A percentile compares a stretch with the other conserved stretches of the same genome.
Conservation (phyloP, 2,329 filamentous ascomycete species). For the Hymenoscyphus occultus region DNA sequence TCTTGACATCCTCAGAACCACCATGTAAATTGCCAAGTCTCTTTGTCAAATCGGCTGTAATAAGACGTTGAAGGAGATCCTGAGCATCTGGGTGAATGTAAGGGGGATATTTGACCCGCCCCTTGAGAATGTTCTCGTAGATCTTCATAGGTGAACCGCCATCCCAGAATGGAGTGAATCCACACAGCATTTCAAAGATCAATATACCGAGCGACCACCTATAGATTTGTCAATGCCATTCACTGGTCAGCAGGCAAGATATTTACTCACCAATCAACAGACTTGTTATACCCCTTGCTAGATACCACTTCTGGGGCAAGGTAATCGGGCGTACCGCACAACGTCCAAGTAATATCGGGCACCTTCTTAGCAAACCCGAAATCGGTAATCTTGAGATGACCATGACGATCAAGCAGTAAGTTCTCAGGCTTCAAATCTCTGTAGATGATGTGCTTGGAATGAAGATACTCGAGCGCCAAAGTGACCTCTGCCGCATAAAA, state of each 20-base stretch:
- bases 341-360: constrained; percentile 97
- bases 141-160: constrained; percentile 97
- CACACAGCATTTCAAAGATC: constrained; percentile 99
- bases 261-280: constrained; percentile 84
- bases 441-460: constrained; percentile 95
- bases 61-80: constrained; percentile 85
- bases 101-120: constrained; percentile 91
- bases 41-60: constrained; percentile 93
- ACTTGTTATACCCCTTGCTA: constrained; percentile 99
- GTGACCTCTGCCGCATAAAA: constrained; percentile 99
- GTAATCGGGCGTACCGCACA: constrained; percentile 97
- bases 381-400: constrained; percentile 95
- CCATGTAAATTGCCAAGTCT: constrained; percentile 90
- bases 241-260: constrained; percentile 14
- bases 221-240: constrained; percentile 19
- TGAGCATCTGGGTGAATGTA: constrained; percentile 95
- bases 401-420: constrained; percentile 84
- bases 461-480: constrained; percentile 89
- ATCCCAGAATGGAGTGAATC: constrained; percentile 99
- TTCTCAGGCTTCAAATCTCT: constrained; percentile 96
- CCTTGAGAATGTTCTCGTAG: constrained; percentile 97
- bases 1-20: constrained; percentile 89
- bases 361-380: constrained; percentile 99
- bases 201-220: constrained; percentile 99
- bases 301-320: constrained; percentile 97